Percentiles rank a stretch among this genome's conserved stretches.
These are phyloP conservation scores for Lasiosphaeria hispida DNA, from an alignment of 495 filamentous ascomycete genomes.

Conservation along the genomic window DNA sequence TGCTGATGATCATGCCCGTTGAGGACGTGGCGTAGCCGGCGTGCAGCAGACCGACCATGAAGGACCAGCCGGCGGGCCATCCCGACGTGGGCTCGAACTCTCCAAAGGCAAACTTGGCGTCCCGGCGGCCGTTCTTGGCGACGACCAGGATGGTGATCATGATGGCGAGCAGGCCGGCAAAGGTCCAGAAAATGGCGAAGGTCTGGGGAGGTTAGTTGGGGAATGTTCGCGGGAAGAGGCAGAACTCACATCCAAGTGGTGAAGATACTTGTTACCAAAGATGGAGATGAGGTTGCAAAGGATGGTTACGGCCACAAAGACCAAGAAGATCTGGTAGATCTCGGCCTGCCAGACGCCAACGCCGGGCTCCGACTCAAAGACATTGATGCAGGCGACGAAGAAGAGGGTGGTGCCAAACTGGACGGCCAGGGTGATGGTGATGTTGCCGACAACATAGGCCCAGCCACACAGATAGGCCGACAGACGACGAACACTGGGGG, in stretches of 20 bases:
- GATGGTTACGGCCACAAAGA: conserved; percentile 57
- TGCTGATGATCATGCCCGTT: conserved; percentile 54
- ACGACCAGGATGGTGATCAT: conserved; percentile 43
- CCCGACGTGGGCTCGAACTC: conserved; percentile 48
- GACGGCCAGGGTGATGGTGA: conserved; percentile 66
- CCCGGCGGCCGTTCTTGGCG: conserved; percentile 43
- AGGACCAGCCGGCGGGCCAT: conserved; percentile 50
- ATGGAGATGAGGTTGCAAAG: conserved; percentile 54
- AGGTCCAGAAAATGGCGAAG: conserved; percentile 52
- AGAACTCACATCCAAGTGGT: conserved; percentile 51
- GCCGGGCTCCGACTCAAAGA: conserved; percentile 45
- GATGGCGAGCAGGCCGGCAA: conserved; percentile 45
- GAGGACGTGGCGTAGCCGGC: conserved; percentile 51
- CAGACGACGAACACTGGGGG: conserved; percentile 38
- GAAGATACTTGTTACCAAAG: conserved; percentile 56
- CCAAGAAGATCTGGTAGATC: conserved; percentile 58
- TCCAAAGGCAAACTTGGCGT: conserved; percentile 40
- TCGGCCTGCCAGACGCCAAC: conserved; percentile 41
- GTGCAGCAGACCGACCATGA: conserved; percentile 47
- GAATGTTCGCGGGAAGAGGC: neutral
- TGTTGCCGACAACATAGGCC: conserved; percentile 66
- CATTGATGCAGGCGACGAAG: conserved; percentile 52
- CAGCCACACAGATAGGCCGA: conserved; percentile 66
- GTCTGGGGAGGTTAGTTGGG: conserved; percentile 31
- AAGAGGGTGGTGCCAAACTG: conserved; percentile 64